Evolutionary conservation across 177 flowering plant genomes (phyloP).

Genomic region (Vitis hybrid): DNA sequence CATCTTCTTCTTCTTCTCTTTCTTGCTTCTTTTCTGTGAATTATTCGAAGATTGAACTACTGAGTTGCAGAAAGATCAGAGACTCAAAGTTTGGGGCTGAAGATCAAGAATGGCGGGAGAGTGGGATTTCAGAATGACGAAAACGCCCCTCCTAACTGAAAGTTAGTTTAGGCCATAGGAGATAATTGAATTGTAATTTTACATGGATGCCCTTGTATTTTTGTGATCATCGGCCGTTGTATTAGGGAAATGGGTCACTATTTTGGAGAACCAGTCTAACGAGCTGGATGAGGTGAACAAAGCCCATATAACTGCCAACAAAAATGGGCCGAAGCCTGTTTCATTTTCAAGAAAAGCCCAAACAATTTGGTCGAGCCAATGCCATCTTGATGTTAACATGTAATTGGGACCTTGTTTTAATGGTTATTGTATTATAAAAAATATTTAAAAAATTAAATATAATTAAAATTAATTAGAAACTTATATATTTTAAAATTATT

Average conservation of each 20-base stretch:
- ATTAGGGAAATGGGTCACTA: neutral
- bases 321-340: too few species aligned
- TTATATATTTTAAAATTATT: too few species aligned
- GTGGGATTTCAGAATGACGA: neutral
- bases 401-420: too few species aligned
- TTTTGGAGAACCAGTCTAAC: neutral
- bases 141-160: neutral
- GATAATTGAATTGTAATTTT: neutral
- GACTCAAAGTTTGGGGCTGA: neutral
- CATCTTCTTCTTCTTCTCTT: neutral
- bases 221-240: neutral
- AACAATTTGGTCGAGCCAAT: too few species aligned
- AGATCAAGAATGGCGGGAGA: slow-evolving; percentile 5
- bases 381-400: too few species aligned
- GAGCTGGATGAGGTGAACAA: neutral
- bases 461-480: too few species aligned
- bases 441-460: too few species aligned
- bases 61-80: neutral
- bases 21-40: neutral
- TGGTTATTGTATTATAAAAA: too few species aligned
- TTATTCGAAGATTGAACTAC: neutral
- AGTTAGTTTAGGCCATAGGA: neutral
- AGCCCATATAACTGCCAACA: neutral
- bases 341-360: too few species aligned
- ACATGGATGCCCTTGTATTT: neutral